phyloP scores from a whole-genome alignment of 1,284 basidiomycete genomes.

The Leccinum pachyderme region DNA sequence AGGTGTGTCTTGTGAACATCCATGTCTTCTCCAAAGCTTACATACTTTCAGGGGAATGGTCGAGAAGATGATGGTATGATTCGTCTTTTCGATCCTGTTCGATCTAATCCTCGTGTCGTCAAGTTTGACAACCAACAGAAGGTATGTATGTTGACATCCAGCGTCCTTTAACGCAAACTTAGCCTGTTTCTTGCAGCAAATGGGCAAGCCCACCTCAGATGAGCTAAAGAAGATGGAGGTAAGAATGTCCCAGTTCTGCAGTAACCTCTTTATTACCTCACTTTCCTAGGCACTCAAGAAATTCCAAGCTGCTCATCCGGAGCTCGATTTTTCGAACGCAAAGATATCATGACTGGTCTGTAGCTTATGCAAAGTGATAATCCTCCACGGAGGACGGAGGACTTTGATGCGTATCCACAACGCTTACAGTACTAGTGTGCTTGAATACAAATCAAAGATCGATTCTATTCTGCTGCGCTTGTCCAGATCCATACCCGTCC shows the following conservation, averaged over 20 bases:
- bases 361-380: not conserved
- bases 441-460: not conserved
- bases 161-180: not conserved
- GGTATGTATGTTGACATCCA: slow-evolving; percentile 40
- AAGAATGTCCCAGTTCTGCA: slow-evolving; percentile 3
- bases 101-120: slow-evolving; percentile 10
- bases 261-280: slow-evolving; percentile 1
- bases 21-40: slow-evolving; percentile 4
- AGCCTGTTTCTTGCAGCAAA: slow-evolving; percentile 57
- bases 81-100: slow-evolving; percentile 40
- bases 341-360: slow-evolving; percentile 63
- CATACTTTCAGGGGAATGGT: slow-evolving; percentile 82
- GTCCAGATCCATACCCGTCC: slow-evolving; percentile 33
- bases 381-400: not conserved
- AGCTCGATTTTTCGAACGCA: slow-evolving; percentile 93
- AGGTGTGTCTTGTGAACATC: slow-evolving; percentile 46
- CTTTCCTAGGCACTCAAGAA: slow-evolving; percentile 71
- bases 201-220: slow-evolving; percentile 93
- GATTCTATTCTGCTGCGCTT: slow-evolving; percentile 15
- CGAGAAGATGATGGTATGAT: slow-evolving; percentile 99
- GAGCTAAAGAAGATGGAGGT: slow-evolving; percentile 89
- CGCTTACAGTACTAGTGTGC: not conserved
- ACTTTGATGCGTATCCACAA: not conserved
- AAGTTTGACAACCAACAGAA: slow-evolving; percentile 98
- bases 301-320: slow-evolving; percentile 88